Base-by-base conservation (phyloP, 2,329 filamentous ascomycete genomes). In the Mycosphaerella sp. region DNA sequence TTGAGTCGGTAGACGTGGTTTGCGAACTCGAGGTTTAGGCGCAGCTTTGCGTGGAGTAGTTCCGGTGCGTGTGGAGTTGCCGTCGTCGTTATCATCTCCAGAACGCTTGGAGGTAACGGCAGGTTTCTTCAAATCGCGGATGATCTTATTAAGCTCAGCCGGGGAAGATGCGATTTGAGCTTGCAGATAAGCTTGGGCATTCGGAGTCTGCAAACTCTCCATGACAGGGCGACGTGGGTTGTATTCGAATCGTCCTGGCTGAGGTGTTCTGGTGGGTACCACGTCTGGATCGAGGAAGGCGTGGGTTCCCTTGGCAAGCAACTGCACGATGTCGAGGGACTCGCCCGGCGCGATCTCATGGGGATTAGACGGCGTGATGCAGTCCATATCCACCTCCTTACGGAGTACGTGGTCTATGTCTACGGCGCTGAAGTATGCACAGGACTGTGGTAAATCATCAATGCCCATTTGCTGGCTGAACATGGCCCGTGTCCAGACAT, bases 371-470 rank as follows among this genome's bases (percentile, higher is more conserved):
- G 93, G 93, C 0, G 93, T 98, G 39, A 97, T 72, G 67, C 93
- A 98, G 64, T 95, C 87, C 88, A 98, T 95, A 68, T 98, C 86
- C 3, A 98, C 94, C 70, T 98, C 93, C 68, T 98, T 98, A 45
- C 93, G 81, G n/a, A 98, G 76, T 2, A 98, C 90, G 62, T 89
- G 84, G 65, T 98, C 93, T 59, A 98, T 87, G 65, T 98, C 93
- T 5, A 98, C 82, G 3, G 93, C 91, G 1, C 87, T 94, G 71
- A 98, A 98, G 70, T 89, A 98, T 7, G 93, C 93, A 63, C 90
- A 96, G 0, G 86, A 84, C 65, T 97, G 93, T 0, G 94, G 93
- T 8, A 98, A 78, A 64, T 98, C 93, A 58, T 95, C 77, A 62
- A 98, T 98, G 53, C 93, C 93, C 64, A 96, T 87, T 70, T 98